Conservation (phyloP, 176 grass and related monocot species). For the Aegilops speltoides region DNA sequence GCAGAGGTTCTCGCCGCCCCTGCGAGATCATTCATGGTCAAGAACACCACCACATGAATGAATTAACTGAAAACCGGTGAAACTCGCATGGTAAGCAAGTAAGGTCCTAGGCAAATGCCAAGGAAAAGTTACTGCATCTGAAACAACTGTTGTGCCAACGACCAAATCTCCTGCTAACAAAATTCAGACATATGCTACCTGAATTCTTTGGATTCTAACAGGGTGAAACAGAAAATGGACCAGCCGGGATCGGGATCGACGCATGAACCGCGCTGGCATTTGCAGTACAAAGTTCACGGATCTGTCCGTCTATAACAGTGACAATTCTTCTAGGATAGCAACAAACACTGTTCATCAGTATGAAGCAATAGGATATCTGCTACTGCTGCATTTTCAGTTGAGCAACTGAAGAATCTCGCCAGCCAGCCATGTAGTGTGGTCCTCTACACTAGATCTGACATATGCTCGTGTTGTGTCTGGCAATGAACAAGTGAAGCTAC, state of each 20-base stretch:
- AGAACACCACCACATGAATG: slow-evolving; percentile 16
- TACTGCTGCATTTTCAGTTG: slow-evolving; percentile 25
- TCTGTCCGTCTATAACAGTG: slow-evolving; percentile 31
- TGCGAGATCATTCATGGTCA: slow-evolving; percentile 24
- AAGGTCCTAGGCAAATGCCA: not conserved
- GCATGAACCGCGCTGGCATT: not conserved
- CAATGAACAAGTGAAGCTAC: slow-evolving; percentile 8
- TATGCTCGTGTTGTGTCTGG: slow-evolving; percentile 21
- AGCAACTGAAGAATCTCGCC: slow-evolving; percentile 52
- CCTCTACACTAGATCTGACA: slow-evolving; percentile 28
- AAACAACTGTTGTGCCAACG: not conserved
- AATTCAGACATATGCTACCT: not conserved
- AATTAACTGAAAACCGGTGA: not conserved
- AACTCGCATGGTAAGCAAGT: not conserved
- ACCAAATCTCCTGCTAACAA: not conserved
- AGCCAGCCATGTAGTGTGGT: slow-evolving; percentile 32
- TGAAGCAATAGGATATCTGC: slow-evolving; percentile 34
- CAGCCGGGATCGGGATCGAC: not conserved
- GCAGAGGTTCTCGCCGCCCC: slow-evolving; percentile 38
- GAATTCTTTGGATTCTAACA: slow-evolving; percentile 10
- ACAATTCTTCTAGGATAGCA: slow-evolving; percentile 35
- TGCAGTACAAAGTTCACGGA: not conserved
- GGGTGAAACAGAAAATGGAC: slow-evolving; percentile 29
- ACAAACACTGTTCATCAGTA: slow-evolving; percentile 37
- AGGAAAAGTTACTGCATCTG: not conserved